Percentiles rank a stretch among this genome's conserved stretches.
Conservation (phyloP, 352 stramenopile species). For the Pythium apleroticum region DNA sequence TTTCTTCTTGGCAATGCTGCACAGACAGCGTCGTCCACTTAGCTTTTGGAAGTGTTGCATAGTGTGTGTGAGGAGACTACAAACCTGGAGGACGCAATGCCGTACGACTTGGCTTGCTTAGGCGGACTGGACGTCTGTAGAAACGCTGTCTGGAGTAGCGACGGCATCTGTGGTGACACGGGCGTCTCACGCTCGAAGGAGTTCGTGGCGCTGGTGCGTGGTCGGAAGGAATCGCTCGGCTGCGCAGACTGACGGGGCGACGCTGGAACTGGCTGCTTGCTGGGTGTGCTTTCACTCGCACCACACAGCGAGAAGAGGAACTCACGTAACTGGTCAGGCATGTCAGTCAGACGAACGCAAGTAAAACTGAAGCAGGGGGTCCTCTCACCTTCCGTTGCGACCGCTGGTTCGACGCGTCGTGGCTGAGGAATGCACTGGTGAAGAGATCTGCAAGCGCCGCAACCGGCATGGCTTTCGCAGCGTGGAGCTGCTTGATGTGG, state of each 20-base stretch:
- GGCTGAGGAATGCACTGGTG: slow-evolving; percentile 47
- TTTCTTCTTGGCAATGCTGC: slow-evolving; percentile 61
- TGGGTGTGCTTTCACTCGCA: slow-evolving; percentile 24
- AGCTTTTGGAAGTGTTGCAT: too few relatives aligned
- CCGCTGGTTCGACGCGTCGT: slow-evolving; percentile 55
- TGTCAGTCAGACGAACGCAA: background rate
- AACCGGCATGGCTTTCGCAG: slow-evolving; percentile 40
- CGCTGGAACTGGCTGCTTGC: slow-evolving; percentile 2
- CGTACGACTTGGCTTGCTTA: slow-evolving; percentile 50
- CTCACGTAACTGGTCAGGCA: slow-evolving; percentile 51
- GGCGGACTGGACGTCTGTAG: slow-evolving; percentile 53
- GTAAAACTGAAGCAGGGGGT: background rate
- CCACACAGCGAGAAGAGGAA: slow-evolving; percentile 52
- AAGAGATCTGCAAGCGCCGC: slow-evolving; percentile 48
- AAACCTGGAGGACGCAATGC: slow-evolving; percentile 42
- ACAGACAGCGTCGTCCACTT: too few relatives aligned
- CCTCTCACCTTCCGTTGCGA: slow-evolving; percentile 61
- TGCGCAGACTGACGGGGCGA: slow-evolving; percentile 6
- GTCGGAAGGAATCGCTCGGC: background rate
- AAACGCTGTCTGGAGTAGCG: slow-evolving; percentile 62
- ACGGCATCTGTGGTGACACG: slow-evolving; percentile 29
- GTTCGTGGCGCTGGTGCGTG: background rate
- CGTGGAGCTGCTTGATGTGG: slow-evolving; percentile 58
- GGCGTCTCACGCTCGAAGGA: slow-evolving; percentile 6
- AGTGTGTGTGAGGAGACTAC: background rate